phyloP scores from a whole-genome alignment of 805 yeast species.

The Komagataella kurtzmanii region DNA sequence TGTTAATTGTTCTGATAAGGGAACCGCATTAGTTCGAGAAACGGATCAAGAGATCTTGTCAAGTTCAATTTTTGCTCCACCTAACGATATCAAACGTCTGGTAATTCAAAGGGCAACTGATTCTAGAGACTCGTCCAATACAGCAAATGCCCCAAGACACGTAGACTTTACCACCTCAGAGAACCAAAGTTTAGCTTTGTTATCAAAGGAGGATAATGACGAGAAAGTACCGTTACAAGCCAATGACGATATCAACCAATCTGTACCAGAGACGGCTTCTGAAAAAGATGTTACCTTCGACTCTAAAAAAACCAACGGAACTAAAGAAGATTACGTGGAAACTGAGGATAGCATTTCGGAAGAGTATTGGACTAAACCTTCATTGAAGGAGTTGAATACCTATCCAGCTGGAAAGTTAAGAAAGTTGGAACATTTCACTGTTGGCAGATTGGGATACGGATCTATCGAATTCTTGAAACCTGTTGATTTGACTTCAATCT shows the following conservation, averaged over 20 bases:
- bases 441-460: slow-evolving; percentile 77
- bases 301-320: not conserved
- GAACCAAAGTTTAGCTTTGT: not conserved
- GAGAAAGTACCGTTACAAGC: not conserved
- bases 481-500: slow-evolving; percentile 66
- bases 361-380: slow-evolving; percentile 84
- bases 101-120: slow-evolving; percentile 24
- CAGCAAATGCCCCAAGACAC: not conserved
- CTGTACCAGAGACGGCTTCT: not conserved
- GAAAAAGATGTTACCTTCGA: not conserved
- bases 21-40: slow-evolving; percentile 22
- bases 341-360: slow-evolving; percentile 26
- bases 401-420: slow-evolving; percentile 53
- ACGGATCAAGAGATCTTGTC: slow-evolving; percentile 58
- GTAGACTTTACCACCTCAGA: not conserved
- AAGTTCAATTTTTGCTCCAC: slow-evolving; percentile 61
- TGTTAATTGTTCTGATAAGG: slow-evolving; percentile 1
- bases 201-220: not conserved
- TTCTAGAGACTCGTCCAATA: not conserved
- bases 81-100: slow-evolving; percentile 36
- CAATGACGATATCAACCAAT: not conserved
- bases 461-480: slow-evolving; percentile 64
- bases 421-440: slow-evolving; percentile 45
- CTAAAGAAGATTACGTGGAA: not conserved
- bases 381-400: slow-evolving; percentile 44